Percentiles rank a stretch among this genome's conserved stretches.
phyloP scores from a whole-genome alignment of 495 filamentous ascomycete genomes.

The Talaromyces adpressus region DNA sequence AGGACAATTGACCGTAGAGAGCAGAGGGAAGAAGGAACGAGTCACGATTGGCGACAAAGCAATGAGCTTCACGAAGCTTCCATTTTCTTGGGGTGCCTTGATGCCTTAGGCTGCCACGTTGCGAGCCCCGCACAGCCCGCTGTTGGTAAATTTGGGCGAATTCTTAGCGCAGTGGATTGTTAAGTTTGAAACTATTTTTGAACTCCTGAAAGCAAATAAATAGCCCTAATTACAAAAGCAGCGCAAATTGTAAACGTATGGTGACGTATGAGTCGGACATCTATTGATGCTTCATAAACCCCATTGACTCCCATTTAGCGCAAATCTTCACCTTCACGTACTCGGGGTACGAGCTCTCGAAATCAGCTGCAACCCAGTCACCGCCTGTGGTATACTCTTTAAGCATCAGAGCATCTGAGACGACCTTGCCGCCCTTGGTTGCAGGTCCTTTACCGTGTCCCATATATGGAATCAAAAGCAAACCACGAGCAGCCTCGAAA shows the following conservation, averaged over 20 bases:
- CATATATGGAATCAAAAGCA: constrained; percentile 26
- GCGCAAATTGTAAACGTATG: too few species aligned
- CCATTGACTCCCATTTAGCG: background rate
- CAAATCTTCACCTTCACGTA: constrained; percentile 2
- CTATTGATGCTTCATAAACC: background rate
- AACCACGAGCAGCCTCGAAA: constrained; percentile 20
- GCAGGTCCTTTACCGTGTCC: constrained; percentile 10
- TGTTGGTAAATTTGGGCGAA: background rate
- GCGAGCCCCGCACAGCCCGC: background rate
- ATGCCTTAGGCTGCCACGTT: background rate
- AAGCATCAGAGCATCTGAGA: constrained; percentile 14
- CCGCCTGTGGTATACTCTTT: constrained; percentile 13
- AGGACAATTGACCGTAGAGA: background rate
- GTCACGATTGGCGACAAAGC: background rate
- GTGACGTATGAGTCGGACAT: too few species aligned
- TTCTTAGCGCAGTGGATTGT: background rate
- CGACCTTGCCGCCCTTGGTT: constrained; percentile 12
- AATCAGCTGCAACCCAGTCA: constrained; percentile 14
- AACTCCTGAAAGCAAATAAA: too few species aligned
- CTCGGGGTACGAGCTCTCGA: constrained; percentile 13
- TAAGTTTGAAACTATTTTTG: background rate
- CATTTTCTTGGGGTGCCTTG: constrained; percentile 1
- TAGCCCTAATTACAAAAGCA: too few species aligned
- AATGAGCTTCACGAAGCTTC: constrained; percentile 7
- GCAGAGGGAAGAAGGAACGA: background rate